A percentile compares a stretch with the other conserved stretches of the same genome.
Evolutionary conservation across 1,139 yeast species (phyloP).

Genomic region (Yamadazyma buinensis): DNA sequence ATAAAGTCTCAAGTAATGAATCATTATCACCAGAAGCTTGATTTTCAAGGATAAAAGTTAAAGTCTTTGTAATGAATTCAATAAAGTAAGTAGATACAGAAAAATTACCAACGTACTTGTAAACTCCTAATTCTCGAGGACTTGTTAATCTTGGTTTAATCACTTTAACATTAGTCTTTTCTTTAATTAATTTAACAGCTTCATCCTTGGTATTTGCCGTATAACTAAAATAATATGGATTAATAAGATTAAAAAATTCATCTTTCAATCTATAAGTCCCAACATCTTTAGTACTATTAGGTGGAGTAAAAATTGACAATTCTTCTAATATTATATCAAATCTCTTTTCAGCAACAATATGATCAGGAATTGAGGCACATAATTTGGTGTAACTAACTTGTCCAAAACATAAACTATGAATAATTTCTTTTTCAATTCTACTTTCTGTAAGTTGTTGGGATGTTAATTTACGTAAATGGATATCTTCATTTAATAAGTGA

Average conservation of each 20-base stretch:
- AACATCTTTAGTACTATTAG: constrained; percentile 58
- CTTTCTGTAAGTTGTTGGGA: constrained; percentile 50
- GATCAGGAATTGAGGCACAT: constrained; percentile 70
- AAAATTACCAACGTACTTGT: constrained; percentile 35
- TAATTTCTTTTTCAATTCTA: constrained; percentile 63
- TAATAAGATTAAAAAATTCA: constrained; percentile 50
- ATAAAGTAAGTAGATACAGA: constrained; percentile 51
- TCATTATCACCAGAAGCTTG: constrained; percentile 39
- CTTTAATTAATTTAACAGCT: constrained; percentile 56
- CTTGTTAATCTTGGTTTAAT: constrained; percentile 42
- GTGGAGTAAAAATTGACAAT: constrained; percentile 60
- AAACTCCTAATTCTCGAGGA: constrained; percentile 30
- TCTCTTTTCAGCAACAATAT: constrained; percentile 62
- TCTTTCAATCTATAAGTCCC: constrained; percentile 71
- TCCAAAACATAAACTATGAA: constrained; percentile 76
- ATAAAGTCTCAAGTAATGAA: constrained; percentile 49
- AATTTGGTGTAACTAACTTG: constrained; percentile 71
- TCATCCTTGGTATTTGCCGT: constrained; percentile 77
- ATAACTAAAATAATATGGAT: constrained; percentile 81
- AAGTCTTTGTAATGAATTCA: constrained; percentile 46
- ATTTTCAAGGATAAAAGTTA: constrained; percentile 38
- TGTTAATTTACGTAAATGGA: constrained; percentile 49
- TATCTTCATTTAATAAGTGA: constrained; percentile 64
- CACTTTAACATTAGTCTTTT: constrained; percentile 38
- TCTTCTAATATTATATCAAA: constrained; percentile 67